Evolutionary conservation across 441 rosid genomes (phyloP).

Genomic region (Codiaeum variegatum): DNA sequence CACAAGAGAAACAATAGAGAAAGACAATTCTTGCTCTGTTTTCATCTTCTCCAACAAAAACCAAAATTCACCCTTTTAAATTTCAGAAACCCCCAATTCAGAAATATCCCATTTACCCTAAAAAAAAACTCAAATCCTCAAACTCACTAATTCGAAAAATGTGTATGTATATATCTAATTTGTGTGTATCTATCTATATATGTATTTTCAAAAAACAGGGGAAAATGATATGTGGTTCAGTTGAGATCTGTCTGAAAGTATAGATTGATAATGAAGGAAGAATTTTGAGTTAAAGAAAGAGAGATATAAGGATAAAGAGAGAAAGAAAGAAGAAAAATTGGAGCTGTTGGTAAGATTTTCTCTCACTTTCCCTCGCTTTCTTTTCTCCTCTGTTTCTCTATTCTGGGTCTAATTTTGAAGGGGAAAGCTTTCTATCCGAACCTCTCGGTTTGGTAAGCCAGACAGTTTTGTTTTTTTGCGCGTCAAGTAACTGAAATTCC

Average conservation of each 20-base stretch:
- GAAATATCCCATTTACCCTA: constrained; percentile 7
- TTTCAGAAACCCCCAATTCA: constrained; percentile 18
- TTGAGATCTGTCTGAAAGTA: constrained; percentile 12
- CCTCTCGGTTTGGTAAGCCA: constrained; percentile 32
- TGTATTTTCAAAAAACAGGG: neutral
- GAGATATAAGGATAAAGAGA: too few species aligned
- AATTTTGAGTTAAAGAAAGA: constrained; percentile 2
- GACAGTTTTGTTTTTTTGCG: constrained; percentile 28
- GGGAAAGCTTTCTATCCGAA: constrained; percentile 44
- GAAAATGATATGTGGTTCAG: constrained; percentile 6
- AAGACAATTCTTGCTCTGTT: constrained; percentile 44
- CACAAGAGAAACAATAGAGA: constrained; percentile 64
- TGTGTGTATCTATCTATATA: constrained; percentile 6
- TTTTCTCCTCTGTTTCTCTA: constrained; percentile 18
- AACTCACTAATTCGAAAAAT: constrained; percentile 9
- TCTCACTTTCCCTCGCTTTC: constrained; percentile 28
- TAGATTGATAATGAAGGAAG: constrained; percentile 1
- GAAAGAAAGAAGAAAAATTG: constrained; percentile 17
- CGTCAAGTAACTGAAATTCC: constrained; percentile 24
- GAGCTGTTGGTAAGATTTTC: constrained; percentile 11
- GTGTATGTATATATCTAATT: neutral
- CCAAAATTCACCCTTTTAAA: neutral
- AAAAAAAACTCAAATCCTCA: constrained; percentile 2
- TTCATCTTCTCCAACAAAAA: constrained; percentile 33
- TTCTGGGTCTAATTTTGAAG: constrained; percentile 37